Percentiles rank a stretch among this genome's conserved stretches.
Evolutionary conservation across 345 rosid species (phyloP).

Genomic region (Draba incana): DNA sequence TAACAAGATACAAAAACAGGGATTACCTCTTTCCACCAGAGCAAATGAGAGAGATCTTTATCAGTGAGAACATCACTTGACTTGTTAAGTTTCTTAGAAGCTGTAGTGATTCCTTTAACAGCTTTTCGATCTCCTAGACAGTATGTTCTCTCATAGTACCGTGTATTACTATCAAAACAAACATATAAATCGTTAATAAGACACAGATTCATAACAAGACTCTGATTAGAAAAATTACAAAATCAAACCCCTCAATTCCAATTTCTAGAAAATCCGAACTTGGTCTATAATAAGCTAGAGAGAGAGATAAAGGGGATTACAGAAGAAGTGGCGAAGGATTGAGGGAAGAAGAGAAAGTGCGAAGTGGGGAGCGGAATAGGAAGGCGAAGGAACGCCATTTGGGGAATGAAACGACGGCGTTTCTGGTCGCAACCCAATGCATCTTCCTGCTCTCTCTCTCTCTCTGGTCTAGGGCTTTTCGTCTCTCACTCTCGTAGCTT

Average conservation of each 20-base stretch:
- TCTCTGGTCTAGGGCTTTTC: neutral
- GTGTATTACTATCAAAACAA: constrained; percentile 38
- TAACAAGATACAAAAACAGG: constrained; percentile 7
- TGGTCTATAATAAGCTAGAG: no score
- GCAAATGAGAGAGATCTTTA: constrained; percentile 68
- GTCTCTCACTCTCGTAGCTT: constrained; percentile 10
- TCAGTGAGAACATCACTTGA: constrained; percentile 51
- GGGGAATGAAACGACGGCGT: constrained; percentile 64
- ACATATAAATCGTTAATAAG: constrained; percentile 3
- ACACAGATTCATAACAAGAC: neutral
- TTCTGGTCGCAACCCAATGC: constrained; percentile 73
- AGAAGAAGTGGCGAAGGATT: constrained; percentile 43
- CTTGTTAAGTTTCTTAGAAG: constrained; percentile 56
- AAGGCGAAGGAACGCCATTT: constrained; percentile 63
- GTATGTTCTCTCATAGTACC: constrained; percentile 43
- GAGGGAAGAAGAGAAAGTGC: constrained; percentile 44
- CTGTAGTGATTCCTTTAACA: constrained; percentile 50
- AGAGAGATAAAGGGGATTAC: no score
- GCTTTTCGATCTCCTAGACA: constrained; percentile 57
- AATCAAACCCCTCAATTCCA: neutral
- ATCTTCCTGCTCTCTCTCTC: constrained; percentile 40
- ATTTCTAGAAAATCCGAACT: neutral
- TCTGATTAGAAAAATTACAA: neutral
- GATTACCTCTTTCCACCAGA: constrained; percentile 92
- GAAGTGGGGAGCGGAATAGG: constrained; percentile 54